Base-by-base conservation (phyloP, 768 basidiomycete species). In the Boletus rubropictus region DNA sequence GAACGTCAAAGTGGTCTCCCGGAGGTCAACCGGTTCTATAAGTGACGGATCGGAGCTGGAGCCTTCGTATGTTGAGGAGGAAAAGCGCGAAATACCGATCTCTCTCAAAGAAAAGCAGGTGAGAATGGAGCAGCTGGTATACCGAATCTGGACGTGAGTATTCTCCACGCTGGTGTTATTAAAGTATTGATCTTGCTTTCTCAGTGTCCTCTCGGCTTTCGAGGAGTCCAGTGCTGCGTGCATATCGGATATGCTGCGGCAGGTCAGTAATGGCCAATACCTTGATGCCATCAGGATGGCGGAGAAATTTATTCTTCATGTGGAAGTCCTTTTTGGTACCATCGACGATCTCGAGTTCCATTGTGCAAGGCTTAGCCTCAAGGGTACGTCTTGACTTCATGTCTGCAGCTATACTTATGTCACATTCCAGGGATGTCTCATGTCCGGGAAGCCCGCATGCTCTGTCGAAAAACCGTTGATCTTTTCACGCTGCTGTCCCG, bases 151-250 rank as follows among this genome's bases (percentile, higher is more conserved):
- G 96, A 96, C 94, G 88, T 89, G 61, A 71, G 88, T 55, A n/a
- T 20, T 52, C 42, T 52, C 25, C 42, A 31, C 40, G 25, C 31
- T 27, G 11, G 37, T 44, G 21, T 31, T 31, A 34, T 36, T 31
- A 3, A 21, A 9, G 44, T 38, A 53, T 54, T 51, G 28, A 58
- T 39, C 9, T 39, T 47, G 27, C 35, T 24, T 49, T 57, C 40
- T 42, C 53, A 90, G 88, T 40, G 93, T 98, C 31, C 77, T 99
- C 31, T 96, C 93, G 21, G 91, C 95, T 4, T 99, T 98, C 54
- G 96, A 99, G 66, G 96, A 99, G 69, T 95, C 91, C n/a, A 93
- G 90, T 57, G 96, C 96, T 20, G 94, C 95, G 7, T 95, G 95
- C 69, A 99, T 99, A 56, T 96, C 93, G 22, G 96, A 98, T 66